These are phyloP conservation scores for Ophiostoma fasciatum DNA, from an alignment of 2,329 filamentous ascomycete species.

Conservation along the genomic window DNA sequence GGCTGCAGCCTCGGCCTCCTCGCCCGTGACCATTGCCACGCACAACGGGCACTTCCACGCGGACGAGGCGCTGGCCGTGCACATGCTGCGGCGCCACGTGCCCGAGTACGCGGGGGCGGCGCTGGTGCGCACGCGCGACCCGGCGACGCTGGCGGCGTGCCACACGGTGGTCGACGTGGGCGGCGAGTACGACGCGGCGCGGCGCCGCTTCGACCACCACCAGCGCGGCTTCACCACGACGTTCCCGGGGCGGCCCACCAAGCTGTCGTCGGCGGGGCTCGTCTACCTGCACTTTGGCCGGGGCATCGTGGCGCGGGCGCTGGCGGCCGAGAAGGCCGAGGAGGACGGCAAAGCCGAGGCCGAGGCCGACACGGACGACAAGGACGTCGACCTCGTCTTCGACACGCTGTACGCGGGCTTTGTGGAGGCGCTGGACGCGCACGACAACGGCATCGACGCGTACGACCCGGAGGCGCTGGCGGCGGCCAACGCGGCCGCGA, in stretches of 20 bases:
- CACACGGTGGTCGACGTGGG: slow-evolving; percentile 98
- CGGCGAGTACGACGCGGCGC: slow-evolving; percentile 68
- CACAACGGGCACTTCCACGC: slow-evolving; percentile 99
- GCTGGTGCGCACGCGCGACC: slow-evolving; percentile 80
- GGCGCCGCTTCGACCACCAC: slow-evolving; percentile 88
- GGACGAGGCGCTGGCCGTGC: slow-evolving; percentile 91
- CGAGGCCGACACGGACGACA: slow-evolving; percentile 31
- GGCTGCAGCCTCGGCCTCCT: too few species aligned
- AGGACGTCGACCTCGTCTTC: slow-evolving; percentile 63
- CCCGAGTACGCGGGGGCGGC: slow-evolving; percentile 60
- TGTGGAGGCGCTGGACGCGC: slow-evolving; percentile 89
- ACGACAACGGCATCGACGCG: slow-evolving; percentile 84
- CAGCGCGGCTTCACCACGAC: slow-evolving; percentile 78
- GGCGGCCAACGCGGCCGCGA: slow-evolving; percentile 40
- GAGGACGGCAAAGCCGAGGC: slow-evolving; percentile 27
- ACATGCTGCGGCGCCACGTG: slow-evolving; percentile 73
- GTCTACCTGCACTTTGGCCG: slow-evolving; percentile 94
- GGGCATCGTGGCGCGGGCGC: slow-evolving; percentile 58
- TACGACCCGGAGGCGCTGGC: slow-evolving; percentile 60
- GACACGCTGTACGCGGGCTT: slow-evolving; percentile 86
- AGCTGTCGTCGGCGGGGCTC: slow-evolving; percentile 83
- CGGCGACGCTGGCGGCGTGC: slow-evolving; percentile 60
- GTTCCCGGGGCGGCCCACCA: slow-evolving; percentile 73
- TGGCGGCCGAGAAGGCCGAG: slow-evolving; percentile 24
- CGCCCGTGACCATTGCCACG: slow-evolving; percentile 62